These are phyloP conservation scores for Scheffersomyces coipomensis DNA, from an alignment of 805 yeast genomes.

Conservation along the genomic window DNA sequence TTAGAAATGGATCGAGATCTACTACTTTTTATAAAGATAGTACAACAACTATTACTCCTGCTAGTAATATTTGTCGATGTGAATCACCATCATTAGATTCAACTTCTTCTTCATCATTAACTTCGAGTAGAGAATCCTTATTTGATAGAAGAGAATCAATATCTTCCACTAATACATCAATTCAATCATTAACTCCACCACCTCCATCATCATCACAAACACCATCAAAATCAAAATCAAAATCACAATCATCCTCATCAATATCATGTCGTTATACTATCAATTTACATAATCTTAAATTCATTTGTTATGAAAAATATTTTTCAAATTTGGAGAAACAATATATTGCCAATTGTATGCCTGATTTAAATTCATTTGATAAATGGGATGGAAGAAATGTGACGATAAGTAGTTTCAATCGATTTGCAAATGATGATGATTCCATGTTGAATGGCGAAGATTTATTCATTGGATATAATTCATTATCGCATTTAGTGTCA, in stretches of 20 bases:
- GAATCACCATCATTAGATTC: background rate
- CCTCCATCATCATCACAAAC: background rate
- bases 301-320: conserved; percentile 11
- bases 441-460: conserved; percentile 3
- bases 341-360: conserved; percentile 37
- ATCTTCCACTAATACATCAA: background rate
- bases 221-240: background rate
- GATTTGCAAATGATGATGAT: conserved; percentile 4
- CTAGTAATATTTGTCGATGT: background rate
- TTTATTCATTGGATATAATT: conserved; percentile 10
- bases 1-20: background rate
- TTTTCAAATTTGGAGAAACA: conserved; percentile 27
- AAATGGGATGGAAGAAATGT: conserved; percentile 27
- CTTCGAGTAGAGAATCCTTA: conserved; percentile 1
- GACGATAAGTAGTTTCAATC: conserved; percentile 17
- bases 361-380: conserved; percentile 36
- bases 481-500: conserved; percentile 5
- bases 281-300: conserved; percentile 4
- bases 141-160: conserved; percentile 7
- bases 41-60: background rate
- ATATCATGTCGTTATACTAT: background rate
- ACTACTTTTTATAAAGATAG: background rate
- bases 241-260: conserved; percentile 1
- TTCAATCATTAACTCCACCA: background rate
- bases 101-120: too few species aligned